Evolutionary conservation across 345 rosid species (phyloP), one percentile per base, ranked within the genome.

Genomic region (Barbarea vulgaris): DNA sequence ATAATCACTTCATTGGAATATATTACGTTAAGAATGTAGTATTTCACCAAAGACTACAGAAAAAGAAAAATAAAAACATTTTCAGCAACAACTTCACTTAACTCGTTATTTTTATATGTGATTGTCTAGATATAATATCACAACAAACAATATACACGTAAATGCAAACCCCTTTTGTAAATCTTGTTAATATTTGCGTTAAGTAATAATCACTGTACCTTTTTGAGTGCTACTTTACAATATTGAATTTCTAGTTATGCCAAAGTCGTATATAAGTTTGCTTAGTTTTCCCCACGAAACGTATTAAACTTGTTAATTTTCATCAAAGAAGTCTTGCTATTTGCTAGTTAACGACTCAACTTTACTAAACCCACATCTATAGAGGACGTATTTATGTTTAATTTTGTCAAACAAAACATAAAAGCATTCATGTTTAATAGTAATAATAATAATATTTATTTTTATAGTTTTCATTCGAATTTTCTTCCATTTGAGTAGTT

Each of bases 31-130:
- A 31, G 17, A n/a, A 24, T 25, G 46, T 54, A 2, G 5, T 44
- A 64, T 47, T 56, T 36, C 47, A 64, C 76, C 65, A 46, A 60
- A 62, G 58, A 33, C 64, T 69, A 8, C 14, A 5, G n/a, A n/a
- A n/a, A n/a, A n/a, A n/a, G n/a, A n/a, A n/a, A n/a, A n/a, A n/a
- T n/a, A n/a, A n/a, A 42, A 46, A 25, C 39, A 53, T 62, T 61
- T 52, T 1, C 13, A 30, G 51, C 65, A 69, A 70, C 75, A 34
- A 64, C 80, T 77, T 70, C 76, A 70, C 80, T 77, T 63, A 69
- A 48, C 21, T 63, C 37, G 36, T 27, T 34, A 15, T 33, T 46
- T 76, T 70, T 44, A 30, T 52, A 27, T 30, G 12, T 19, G 46
- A 0, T 48, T 44, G 64, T 59, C 34, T 64, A 54, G 3, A 64